Conservation (phyloP, 2,329 filamentous ascomycete species). For the Sporothrix phasma region DNA sequence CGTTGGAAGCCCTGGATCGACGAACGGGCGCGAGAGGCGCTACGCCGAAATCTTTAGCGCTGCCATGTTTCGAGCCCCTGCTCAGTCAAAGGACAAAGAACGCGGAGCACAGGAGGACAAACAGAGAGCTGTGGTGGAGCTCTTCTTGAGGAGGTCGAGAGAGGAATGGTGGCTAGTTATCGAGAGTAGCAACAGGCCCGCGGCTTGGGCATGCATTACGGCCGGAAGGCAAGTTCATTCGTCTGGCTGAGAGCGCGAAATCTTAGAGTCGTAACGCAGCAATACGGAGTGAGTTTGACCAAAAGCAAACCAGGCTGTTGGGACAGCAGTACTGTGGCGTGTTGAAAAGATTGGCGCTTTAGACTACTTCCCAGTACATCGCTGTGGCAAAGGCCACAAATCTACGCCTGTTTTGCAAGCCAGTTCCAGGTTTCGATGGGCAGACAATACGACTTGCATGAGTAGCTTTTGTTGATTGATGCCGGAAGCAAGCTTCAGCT, state of each 20-base stretch:
- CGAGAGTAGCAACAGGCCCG: not conserved
- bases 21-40: slow-evolving; percentile 48
- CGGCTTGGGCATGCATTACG: not conserved
- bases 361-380: no score
- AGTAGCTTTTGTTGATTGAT: no score
- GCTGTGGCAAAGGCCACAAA: no score
- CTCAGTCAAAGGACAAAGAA: slow-evolving; percentile 39
- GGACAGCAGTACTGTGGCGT: no score
- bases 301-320: no score
- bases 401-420: no score
- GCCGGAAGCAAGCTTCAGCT: no score
- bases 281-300: no score
- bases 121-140: slow-evolving; percentile 56
- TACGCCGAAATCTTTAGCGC: slow-evolving; percentile 57
- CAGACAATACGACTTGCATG: not conserved
- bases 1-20: slow-evolving; percentile 36
- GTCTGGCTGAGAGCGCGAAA: not conserved
- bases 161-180: slow-evolving; percentile 13
- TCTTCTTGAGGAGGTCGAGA: slow-evolving; percentile 44
- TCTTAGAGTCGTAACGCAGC: not conserved
- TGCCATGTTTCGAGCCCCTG: slow-evolving; percentile 46
- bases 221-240: no score
- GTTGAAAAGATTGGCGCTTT: no score
- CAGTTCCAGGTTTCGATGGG: not conserved
- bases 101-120: slow-evolving; percentile 51